Evolutionary conservation across 176 grass and related monocot species (phyloP).

Genomic region (Secale cereale): DNA sequence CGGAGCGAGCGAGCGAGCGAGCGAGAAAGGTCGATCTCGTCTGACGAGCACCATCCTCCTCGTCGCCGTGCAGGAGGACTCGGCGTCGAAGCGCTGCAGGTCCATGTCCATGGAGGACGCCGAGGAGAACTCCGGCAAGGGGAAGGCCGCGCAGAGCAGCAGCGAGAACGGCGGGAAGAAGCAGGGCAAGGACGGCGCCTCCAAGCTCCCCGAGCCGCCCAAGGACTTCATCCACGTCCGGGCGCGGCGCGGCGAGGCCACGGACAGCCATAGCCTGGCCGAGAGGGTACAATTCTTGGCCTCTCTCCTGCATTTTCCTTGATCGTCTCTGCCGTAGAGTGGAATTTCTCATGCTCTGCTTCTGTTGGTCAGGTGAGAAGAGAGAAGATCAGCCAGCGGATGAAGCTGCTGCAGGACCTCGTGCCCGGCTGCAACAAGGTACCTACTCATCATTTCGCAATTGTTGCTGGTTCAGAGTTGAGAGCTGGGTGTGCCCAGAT

Average conservation of each 20-base stretch:
- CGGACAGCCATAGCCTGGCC: constrained; percentile 95
- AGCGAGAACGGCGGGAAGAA: constrained; percentile 56
- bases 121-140: constrained; percentile 60
- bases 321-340: background rate
- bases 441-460: constrained; percentile 18
- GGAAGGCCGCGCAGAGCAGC: constrained; percentile 71
- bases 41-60: background rate
- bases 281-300: constrained; percentile 73
- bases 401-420: constrained; percentile 99
- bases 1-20: background rate
- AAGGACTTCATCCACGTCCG: constrained; percentile 98
- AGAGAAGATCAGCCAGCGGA: constrained; percentile 97
- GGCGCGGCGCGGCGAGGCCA: constrained; percentile 91
- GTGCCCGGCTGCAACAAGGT: constrained; percentile 98
- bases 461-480: background rate
- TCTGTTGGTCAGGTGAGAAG: constrained; percentile 68
- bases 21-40: background rate
- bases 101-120: constrained; percentile 57
- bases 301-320: background rate
- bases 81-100: constrained; percentile 57
- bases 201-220: constrained; percentile 51
- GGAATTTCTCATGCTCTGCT: constrained; percentile 5
- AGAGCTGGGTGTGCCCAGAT: constrained; percentile 24
- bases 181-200: constrained; percentile 54
- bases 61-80: constrained; percentile 46